Base-by-base conservation (phyloP, 192 early-diverging fungal genomes). In the Blastocladiella britannica region DNA sequence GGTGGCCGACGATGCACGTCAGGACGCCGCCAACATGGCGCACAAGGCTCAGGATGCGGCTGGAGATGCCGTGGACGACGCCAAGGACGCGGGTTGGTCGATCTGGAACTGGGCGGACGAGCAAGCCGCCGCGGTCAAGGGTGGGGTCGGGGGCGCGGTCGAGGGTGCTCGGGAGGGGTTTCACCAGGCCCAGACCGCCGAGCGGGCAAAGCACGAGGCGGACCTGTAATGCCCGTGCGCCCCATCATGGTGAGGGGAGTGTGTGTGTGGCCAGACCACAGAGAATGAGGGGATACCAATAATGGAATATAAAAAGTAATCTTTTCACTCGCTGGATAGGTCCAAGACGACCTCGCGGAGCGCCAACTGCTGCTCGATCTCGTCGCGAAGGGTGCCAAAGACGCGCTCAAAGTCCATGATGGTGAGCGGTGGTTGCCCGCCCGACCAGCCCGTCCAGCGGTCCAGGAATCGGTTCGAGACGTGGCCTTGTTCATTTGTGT, bases 341-440 rank as follows among this genome's bases (percentile, higher is more conserved):
- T n/a, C n/a, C n/a, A n/a, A n/a, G n/a, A n/a, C n/a, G n/a, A n/a
- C n/a, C n/a, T 68, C 67, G 30, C 69, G 63, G 28, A 66, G 26
- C 31, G 71, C 53, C 18, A 82, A 43, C 28, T 74, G 71, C 20
- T 55, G 57, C 55, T 82, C 73, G 53, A 82, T 72, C 37, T 59
- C 53, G 7, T 30, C 55, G 60, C 76, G 79, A 59, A 85, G 79
- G 28, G 73, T 67, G 18, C 63, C 60, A 72, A 87, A 85, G 25
- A 77, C 66, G 6, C 65, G 37, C 54, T 77, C 71, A 67, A 87
- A 87, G 54, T 87, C 83, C 80, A 87, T 82, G 1, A 84, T 67
- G 12, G 72, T 75, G 29, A 81, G 62, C 28, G 67, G 67, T 31
- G 76, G 72, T 23, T 60, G 53, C 4, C 79, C 69, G 55, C 70